Percentiles rank a stretch among this genome's conserved stretches.
These are phyloP conservation scores for Clonostachys rosea DNA, from an alignment of 2,329 filamentous ascomycete species.

Conservation along the genomic window DNA sequence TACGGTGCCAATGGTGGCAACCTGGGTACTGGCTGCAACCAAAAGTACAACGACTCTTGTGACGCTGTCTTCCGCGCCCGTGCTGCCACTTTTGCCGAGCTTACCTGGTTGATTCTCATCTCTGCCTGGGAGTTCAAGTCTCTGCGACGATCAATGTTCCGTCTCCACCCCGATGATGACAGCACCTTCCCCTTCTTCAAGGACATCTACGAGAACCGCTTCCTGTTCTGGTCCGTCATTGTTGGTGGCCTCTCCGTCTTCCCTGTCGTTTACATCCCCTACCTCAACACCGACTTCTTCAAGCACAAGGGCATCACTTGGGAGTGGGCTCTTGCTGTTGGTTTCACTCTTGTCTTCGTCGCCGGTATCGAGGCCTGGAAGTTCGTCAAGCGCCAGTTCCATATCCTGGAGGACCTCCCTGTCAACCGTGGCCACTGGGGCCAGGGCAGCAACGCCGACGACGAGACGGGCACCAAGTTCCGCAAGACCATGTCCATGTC, in stretches of 20 bases:
- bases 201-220: slow-evolving; percentile 65
- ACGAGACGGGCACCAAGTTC: slow-evolving; percentile 37
- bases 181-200: slow-evolving; percentile 49
- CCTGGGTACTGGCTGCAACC: slow-evolving; percentile 61
- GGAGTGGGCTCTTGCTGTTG: slow-evolving; percentile 70
- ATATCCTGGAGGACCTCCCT: slow-evolving; percentile 45
- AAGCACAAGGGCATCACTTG: slow-evolving; percentile 67
- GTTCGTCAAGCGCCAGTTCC: slow-evolving; percentile 54
- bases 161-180: slow-evolving; percentile 49
- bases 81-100: slow-evolving; percentile 66
- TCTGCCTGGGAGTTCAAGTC: slow-evolving; percentile 77
- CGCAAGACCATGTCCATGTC: slow-evolving; percentile 45
- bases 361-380: slow-evolving; percentile 70
- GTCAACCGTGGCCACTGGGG: slow-evolving; percentile 45
- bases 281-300: slow-evolving; percentile 66
- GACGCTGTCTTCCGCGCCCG: slow-evolving; percentile 63
- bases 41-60: slow-evolving; percentile 49
- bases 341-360: slow-evolving; percentile 61
- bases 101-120: slow-evolving; percentile 71
- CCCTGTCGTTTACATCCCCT: slow-evolving; percentile 68
- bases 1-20: slow-evolving; percentile 50
- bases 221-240: slow-evolving; percentile 64
- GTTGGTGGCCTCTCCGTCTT: slow-evolving; percentile 59
- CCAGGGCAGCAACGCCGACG: slow-evolving; percentile 31
- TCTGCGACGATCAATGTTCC: slow-evolving; percentile 67